Base-by-base conservation (phyloP, 306 rosid genomes). In the Quercus rubra region DNA sequence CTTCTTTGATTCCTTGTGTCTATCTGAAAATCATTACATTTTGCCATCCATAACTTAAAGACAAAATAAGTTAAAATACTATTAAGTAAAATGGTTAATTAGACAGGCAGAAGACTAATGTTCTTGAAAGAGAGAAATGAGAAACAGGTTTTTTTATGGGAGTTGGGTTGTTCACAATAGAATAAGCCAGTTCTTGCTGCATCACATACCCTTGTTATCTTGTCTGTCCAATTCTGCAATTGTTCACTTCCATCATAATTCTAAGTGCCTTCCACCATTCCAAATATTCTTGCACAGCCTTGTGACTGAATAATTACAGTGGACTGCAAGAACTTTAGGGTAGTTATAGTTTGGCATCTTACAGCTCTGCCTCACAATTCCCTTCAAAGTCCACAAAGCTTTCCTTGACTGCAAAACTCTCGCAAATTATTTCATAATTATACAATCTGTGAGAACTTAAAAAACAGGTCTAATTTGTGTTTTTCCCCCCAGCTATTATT, bases 351-450 rank as follows among this genome's bases (percentile, higher is more conserved):
- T 89, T 95, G 97, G 71, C 97, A 92, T 72, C 99, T 84, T 66
- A 95, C 98, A 49, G 96, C 95, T 81, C 92, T 78, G 69, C 99
- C 99, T 5, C 83, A 94, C 97, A 78, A 92, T 92, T 79, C 99
- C 99, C 87, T 90, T 92, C 78, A 90, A 81, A 81, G 99, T 97
- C 74, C 91, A 70, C 88, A 89, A 81, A 64, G 99, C 97, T 81
- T 91, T 91, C 84, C 82, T 95, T 77, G 97, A 97, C 99, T 95
- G 84, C 49, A 80, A 83, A 38, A 33, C 55, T 70, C 70, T 23
- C 55, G 28, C 41, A 67, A 20, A 19, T 56, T 73, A 14, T 15
- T 54, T 67, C 25, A 38, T 52, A 76, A 62, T 1, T 25, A 21
- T 56, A 54, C 14, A 68, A 19, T 31, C 27, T 10, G 23, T 23